phyloP scores from a whole-genome alignment of 2,329 filamentous ascomycete species.

The Stagonosporopsis rhizophila region DNA sequence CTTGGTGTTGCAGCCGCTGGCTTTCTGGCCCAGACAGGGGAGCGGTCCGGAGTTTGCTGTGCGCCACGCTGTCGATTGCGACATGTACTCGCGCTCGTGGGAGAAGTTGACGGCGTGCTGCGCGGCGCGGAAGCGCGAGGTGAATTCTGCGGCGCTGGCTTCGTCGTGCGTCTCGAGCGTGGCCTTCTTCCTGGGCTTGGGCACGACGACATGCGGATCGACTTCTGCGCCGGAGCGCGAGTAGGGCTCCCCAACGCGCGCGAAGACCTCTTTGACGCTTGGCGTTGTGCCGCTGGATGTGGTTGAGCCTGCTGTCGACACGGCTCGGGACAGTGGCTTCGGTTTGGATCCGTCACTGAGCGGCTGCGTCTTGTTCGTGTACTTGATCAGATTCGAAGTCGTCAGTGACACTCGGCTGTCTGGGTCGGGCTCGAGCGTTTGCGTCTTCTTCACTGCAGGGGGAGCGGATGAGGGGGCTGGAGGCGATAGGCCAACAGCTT shows the following conservation, averaged over 20 bases:
- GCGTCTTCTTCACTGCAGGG: neutral
- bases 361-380: slow-evolving; percentile 16
- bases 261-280: slow-evolving; percentile 35
- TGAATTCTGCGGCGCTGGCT: slow-evolving; percentile 26
- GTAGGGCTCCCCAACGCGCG: slow-evolving; percentile 31
- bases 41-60: slow-evolving; percentile 15
- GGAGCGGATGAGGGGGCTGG: neutral
- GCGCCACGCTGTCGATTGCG: slow-evolving; percentile 20
- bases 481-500: neutral
- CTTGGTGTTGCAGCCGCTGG: slow-evolving; percentile 38
- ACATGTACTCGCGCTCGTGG: slow-evolving; percentile 31
- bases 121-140: slow-evolving; percentile 14
- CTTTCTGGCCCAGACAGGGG: slow-evolving; percentile 34
- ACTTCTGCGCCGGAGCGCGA: slow-evolving; percentile 19
- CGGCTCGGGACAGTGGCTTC: slow-evolving; percentile 21
- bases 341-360: slow-evolving; percentile 22
- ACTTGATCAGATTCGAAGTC: slow-evolving; percentile 24
- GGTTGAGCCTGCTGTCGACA: slow-evolving; percentile 19
- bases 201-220: slow-evolving; percentile 25
- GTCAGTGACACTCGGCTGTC: slow-evolving; percentile 21
- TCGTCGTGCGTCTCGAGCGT: slow-evolving; percentile 28
- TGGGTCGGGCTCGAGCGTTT: slow-evolving; percentile 3
- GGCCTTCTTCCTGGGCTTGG: slow-evolving; percentile 18
- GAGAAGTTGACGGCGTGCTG: slow-evolving; percentile 37
- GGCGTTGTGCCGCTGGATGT: slow-evolving; percentile 24